phyloP scores from a whole-genome alignment of 805 yeast species.

The Blastobotrys parvus region DNA sequence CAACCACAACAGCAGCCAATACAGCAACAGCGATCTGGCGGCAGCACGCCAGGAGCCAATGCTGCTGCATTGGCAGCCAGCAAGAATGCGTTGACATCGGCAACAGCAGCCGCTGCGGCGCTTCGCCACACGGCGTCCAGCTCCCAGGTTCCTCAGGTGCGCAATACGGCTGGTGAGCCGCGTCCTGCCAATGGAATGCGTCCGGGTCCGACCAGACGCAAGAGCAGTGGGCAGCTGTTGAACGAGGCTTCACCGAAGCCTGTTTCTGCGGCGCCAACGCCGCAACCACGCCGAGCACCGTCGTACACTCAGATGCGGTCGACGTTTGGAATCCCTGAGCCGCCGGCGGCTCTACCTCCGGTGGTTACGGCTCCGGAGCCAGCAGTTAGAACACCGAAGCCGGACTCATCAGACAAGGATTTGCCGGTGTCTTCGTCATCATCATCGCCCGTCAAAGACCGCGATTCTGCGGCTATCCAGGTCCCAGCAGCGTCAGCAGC shows the following conservation, averaged over 20 bases:
- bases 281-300: background rate
- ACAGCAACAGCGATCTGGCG: background rate
- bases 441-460: too few relatives aligned
- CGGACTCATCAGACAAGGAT: background rate
- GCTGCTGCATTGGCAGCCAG: background rate
- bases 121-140: constrained; percentile 1
- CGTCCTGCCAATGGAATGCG: too few relatives aligned
- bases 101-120: constrained; percentile 21
- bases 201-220: too few relatives aligned
- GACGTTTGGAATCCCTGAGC: too few relatives aligned
- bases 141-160: too few relatives aligned
- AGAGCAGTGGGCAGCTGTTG: too few relatives aligned
- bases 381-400: background rate
- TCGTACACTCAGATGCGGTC: background rate
- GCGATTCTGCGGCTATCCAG: background rate
- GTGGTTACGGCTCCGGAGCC: background rate
- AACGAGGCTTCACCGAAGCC: background rate
- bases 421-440: too few relatives aligned
- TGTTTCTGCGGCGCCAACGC: background rate
- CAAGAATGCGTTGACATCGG: background rate
- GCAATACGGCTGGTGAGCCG: too few relatives aligned
- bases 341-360: too few relatives aligned
- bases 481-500: constrained; percentile 3
- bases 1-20: constrained; percentile 1
- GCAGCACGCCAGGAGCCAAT: background rate